Evolutionary conservation across 1,139 yeast genomes (phyloP).

Genomic region (Groenewaldozyma sp.): DNA sequence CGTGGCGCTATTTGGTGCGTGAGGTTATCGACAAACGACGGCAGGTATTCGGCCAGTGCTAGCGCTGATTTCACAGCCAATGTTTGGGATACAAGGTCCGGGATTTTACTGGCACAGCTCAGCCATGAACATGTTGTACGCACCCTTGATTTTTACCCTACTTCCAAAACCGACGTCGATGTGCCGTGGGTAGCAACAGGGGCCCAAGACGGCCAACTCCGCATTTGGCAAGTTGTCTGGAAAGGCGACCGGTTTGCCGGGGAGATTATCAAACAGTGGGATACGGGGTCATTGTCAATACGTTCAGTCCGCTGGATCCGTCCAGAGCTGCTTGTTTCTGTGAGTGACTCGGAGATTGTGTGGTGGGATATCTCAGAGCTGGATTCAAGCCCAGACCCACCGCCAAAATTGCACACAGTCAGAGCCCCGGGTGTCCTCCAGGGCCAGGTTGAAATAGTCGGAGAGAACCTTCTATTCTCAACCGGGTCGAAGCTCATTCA

Average conservation of each 20-base stretch:
- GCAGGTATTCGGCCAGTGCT: constrained; percentile 25
- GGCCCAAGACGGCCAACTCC: constrained; percentile 20
- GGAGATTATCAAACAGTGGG: constrained; percentile 16
- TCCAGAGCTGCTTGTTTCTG: constrained; percentile 1
- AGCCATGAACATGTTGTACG: constrained; percentile 30
- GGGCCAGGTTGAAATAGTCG: constrained; percentile 25
- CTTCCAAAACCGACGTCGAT: not conserved
- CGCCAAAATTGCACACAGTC: not conserved
- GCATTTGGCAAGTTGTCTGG: constrained; percentile 18
- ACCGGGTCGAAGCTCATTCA: constrained; percentile 24
- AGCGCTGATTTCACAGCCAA: constrained; percentile 32
- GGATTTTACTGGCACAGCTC: constrained; percentile 19
- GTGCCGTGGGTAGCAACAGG: constrained; percentile 19
- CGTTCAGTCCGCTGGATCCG: constrained; percentile 19
- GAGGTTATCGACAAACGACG: constrained; percentile 23
- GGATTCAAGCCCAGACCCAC: constrained; percentile 4
- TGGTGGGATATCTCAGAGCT: constrained; percentile 26
- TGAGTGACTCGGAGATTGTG: not conserved
- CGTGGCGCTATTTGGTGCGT: constrained; percentile 34
- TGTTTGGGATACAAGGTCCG: constrained; percentile 29
- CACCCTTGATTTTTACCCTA: constrained; percentile 6
- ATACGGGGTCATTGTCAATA: constrained; percentile 12
- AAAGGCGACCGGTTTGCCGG: constrained; percentile 2
- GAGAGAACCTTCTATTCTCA: constrained; percentile 10
- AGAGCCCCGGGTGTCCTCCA: constrained; percentile 15